Base-by-base conservation (phyloP, 257 asterid species). In the Lycium barbarum region DNA sequence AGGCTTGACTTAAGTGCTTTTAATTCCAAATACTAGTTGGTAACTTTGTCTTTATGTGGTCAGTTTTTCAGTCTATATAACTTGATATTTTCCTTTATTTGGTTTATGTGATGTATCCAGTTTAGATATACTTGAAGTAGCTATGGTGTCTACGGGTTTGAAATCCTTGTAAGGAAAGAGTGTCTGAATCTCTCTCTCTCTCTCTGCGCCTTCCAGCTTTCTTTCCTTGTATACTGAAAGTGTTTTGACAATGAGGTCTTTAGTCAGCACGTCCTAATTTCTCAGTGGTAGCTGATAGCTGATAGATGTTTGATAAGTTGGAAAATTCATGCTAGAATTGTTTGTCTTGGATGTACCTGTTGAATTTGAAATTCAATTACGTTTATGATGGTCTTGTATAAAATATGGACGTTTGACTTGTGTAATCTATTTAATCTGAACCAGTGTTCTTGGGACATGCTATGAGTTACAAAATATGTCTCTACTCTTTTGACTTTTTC, bases 31-130 rank as follows among this genome's bases (percentile, higher is more conserved):
- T 78, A 22, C 62, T 76, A 26, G 63, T 76, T 38, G 82, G 5
- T 51, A 78, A 53, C 80, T 72, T 71, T 43, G 54, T 70, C 49
- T 70, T 68, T 68, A 15, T 76, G 47, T 22, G 45, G 47, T 51
- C 82, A 26, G n/a, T 51, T 9, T 15, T 76, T 76, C 9, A 55
- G 63, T 76, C 63, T 51, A 7, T 76, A 13, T 76, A 26, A 8
- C 82, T 78, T 53, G 65, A 3, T 33, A 78, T 78, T 78, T 51
- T 53, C 82, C 49, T 53, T 53, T 78, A 78, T 53, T 54, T 53
- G 65, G 26, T 26, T 14, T 33, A 53, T 53, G 49, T 33, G 81
- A 22, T 7, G 79, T 40, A 22, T 22, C 62, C 58, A 49, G 59
- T 74, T 12, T 12, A 22, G 43, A 74, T 74, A 74, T 49, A 74